Evolutionary conservation across 2,329 filamentous ascomycete species (phyloP).

Genomic region (Fusarium guadeloupense): DNA sequence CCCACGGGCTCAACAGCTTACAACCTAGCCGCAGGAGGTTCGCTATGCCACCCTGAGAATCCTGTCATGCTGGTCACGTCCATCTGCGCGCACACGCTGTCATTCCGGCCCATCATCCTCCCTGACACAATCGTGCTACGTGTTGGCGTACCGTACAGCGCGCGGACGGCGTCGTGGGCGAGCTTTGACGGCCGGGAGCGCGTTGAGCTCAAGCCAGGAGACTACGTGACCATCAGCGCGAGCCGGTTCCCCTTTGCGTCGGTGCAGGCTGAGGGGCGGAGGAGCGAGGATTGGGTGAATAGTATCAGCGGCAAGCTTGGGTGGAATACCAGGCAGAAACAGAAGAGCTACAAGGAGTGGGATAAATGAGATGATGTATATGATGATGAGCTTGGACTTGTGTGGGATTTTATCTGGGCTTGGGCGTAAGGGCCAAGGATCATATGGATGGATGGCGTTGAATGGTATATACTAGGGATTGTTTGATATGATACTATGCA

Average conservation of each 20-base stretch:
- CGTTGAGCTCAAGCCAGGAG: slow-evolving; percentile 78
- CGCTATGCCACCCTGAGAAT: slow-evolving; percentile 94
- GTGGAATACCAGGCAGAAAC: slow-evolving; percentile 83
- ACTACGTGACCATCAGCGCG: slow-evolving; percentile 86
- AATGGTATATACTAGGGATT: background rate
- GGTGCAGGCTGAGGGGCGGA: slow-evolving; percentile 73
- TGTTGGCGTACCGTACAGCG: slow-evolving; percentile 93
- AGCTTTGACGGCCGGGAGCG: slow-evolving; percentile 95
- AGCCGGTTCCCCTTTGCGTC: slow-evolving; percentile 83
- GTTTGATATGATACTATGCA: background rate
- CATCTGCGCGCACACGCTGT: slow-evolving; percentile 93
- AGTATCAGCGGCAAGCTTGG: slow-evolving; percentile 81
- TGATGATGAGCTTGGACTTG: background rate
- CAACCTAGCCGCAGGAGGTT: slow-evolving; percentile 94
- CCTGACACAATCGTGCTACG: slow-evolving; percentile 95
- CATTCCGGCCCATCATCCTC: slow-evolving; percentile 94
- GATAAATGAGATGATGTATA: slow-evolving; percentile 42
- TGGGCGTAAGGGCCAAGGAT: background rate
- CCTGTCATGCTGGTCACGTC: slow-evolving; percentile 94
- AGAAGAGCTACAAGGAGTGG: slow-evolving; percentile 69
- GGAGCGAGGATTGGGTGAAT: slow-evolving; percentile 83
- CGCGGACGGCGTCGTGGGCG: slow-evolving; percentile 91
- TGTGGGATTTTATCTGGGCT: background rate
- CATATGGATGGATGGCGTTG: slow-evolving; percentile 7
- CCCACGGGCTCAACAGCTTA: slow-evolving; percentile 96